These are phyloP conservation scores for Lactarius quietus DNA, from an alignment of 768 basidiomycete species.

Conservation along the genomic window DNA sequence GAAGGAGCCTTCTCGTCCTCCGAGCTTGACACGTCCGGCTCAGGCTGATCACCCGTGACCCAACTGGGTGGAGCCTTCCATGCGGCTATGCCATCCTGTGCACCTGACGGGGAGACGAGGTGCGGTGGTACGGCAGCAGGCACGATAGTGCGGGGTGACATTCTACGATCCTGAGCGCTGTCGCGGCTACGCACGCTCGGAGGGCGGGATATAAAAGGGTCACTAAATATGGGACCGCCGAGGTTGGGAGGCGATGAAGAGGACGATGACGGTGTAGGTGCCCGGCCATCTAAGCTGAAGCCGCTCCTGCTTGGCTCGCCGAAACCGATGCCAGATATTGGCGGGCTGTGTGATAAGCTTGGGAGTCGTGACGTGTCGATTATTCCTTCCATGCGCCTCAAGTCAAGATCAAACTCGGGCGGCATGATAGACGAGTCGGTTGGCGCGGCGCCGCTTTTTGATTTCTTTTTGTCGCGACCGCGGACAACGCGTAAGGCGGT, in stretches of 20 bases:
- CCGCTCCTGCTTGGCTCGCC: slow-evolving; percentile 34
- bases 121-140: slow-evolving; percentile 20
- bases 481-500: slow-evolving; percentile 26
- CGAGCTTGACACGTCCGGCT: slow-evolving; percentile 42
- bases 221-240: slow-evolving; percentile 22
- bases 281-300: slow-evolving; percentile 16
- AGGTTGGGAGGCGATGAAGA: slow-evolving; percentile 16
- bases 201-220: slow-evolving; percentile 23
- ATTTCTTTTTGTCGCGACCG: slow-evolving; percentile 35
- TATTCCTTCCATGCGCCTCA: slow-evolving; percentile 81
- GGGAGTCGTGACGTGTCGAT: slow-evolving; percentile 44
- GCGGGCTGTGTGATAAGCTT: slow-evolving; percentile 34
- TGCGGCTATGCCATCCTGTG: slow-evolving; percentile 16
- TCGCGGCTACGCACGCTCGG: slow-evolving; percentile 16
- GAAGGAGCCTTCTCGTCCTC: slow-evolving; percentile 35
- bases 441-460: slow-evolving; percentile 29
- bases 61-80: slow-evolving; percentile 80
- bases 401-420: slow-evolving; percentile 55
- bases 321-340: slow-evolving; percentile 43
- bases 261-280: slow-evolving; percentile 17
- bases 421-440: slow-evolving; percentile 36
- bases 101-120: slow-evolving; percentile 21
- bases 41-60: slow-evolving; percentile 51
- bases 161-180: slow-evolving; percentile 13
- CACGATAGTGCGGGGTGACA: slow-evolving; percentile 17